Evolutionary conservation across 352 stramenopile species (phyloP).

Genomic region (Thalassiosira tumida): DNA sequence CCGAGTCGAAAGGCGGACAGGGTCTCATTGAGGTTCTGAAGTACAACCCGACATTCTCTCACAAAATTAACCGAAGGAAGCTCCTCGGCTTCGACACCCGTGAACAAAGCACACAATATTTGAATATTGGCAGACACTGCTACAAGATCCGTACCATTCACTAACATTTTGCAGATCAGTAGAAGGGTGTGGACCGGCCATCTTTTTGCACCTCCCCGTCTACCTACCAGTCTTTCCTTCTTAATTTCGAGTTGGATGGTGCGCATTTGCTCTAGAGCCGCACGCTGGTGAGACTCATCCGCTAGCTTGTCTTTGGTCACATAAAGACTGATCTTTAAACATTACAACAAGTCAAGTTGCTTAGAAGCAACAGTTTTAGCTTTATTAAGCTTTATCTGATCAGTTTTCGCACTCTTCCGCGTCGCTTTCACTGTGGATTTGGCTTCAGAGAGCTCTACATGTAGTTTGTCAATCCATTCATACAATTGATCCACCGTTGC

Average conservation of each 20-base stretch:
- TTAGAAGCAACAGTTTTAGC: neutral
- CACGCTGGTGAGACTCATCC: conserved; percentile 8
- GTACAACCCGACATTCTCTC: conserved; percentile 3
- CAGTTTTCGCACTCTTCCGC: neutral
- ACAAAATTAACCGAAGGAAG: conserved; percentile 27
- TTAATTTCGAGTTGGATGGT: neutral
- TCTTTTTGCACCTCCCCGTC: neutral
- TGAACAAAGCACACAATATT: neutral
- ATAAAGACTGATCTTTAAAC: neutral
- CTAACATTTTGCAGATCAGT: conserved; percentile 45
- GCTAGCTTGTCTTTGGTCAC: neutral
- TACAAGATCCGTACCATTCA: conserved; percentile 7
- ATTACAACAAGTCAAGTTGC: neutral
- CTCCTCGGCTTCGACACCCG: neutral
- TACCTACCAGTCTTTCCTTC: neutral
- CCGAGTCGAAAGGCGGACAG: conserved; percentile 23
- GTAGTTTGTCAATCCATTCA: neutral
- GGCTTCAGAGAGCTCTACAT: neutral
- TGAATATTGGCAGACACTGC: neutral
- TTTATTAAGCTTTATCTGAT: neutral
- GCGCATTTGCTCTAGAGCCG: neutral
- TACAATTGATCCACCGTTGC: neutral
- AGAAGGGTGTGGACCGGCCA: conserved; percentile 25
- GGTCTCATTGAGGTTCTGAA: conserved; percentile 16
- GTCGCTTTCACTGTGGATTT: neutral